A percentile compares a stretch with the other conserved stretches of the same genome.
Evolutionary conservation across 2,329 filamentous ascomycete genomes (phyloP).

Genomic region (Pseudodiploospora longispora): DNA sequence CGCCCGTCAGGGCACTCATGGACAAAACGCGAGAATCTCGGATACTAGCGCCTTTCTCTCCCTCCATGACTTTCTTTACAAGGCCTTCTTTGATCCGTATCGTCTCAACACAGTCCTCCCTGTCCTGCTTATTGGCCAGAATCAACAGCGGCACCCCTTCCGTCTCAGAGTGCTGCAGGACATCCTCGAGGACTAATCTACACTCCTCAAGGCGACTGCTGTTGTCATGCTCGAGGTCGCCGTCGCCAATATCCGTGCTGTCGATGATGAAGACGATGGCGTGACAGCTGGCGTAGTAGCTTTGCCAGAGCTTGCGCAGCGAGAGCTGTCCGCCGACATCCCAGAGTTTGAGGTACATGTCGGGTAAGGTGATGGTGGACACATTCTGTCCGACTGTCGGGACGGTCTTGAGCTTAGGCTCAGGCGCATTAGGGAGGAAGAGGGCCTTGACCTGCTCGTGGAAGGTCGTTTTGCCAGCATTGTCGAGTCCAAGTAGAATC

Average conservation of each 20-base stretch:
- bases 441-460: slow-evolving; percentile 92
- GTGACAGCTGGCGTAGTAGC: slow-evolving; percentile 88
- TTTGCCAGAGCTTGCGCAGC: slow-evolving; percentile 87
- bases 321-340: slow-evolving; percentile 91
- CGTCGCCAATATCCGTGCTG: slow-evolving; percentile 85
- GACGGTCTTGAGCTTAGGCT: slow-evolving; percentile 73
- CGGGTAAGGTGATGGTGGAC: slow-evolving; percentile 77
- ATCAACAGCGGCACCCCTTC: slow-evolving; percentile 88
- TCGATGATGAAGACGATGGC: slow-evolving; percentile 98
- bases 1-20: slow-evolving; percentile 80
- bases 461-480: slow-evolving; percentile 96
- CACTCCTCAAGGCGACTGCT: slow-evolving; percentile 75
- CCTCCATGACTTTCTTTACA: slow-evolving; percentile 91
- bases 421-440: slow-evolving; percentile 57
- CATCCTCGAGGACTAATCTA: slow-evolving; percentile 78
- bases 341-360: slow-evolving; percentile 98
- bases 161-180: slow-evolving; percentile 78
- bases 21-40: slow-evolving; percentile 87
- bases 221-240: slow-evolving; percentile 48
- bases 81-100: slow-evolving; percentile 95
- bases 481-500: slow-evolving; percentile 93
- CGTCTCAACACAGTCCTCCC: slow-evolving; percentile 95
- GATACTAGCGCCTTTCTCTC: slow-evolving; percentile 77
- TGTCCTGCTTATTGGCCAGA: slow-evolving; percentile 93
- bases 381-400: slow-evolving; percentile 98